A percentile compares a stretch with the other conserved stretches of the same genome.
phyloP scores from a whole-genome alignment of 257 asterid genomes.

The Euphrasia confusa region DNA sequence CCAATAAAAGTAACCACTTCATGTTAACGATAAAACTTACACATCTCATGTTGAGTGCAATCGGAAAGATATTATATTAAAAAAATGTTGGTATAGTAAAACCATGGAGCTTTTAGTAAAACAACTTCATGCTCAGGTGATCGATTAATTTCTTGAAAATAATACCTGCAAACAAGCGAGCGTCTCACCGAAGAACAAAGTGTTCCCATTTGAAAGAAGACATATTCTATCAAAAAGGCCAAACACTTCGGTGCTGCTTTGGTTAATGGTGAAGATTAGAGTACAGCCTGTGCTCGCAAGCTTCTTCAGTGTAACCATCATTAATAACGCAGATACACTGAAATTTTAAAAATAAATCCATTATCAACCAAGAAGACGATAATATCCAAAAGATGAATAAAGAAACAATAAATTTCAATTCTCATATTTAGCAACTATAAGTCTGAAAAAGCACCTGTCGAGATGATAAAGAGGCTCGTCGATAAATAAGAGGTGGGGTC shows the following conservation, averaged over 20 bases:
- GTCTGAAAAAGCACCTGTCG: slow-evolving; percentile 59
- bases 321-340: slow-evolving; percentile 94
- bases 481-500: slow-evolving; percentile 81
- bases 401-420: no score
- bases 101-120: no score
- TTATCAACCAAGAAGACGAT: no score
- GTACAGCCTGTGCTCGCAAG: slow-evolving; percentile 98
- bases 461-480: slow-evolving; percentile 99
- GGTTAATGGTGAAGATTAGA: slow-evolving; percentile 83
- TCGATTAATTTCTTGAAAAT: slow-evolving; percentile 17
- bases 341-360: not conserved
- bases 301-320: slow-evolving; percentile 98
- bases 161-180: slow-evolving; percentile 96
- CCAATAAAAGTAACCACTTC: no score
- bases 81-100: no score
- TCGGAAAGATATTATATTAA: no score
- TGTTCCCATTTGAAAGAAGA: slow-evolving; percentile 97
- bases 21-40: no score
- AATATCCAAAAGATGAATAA: no score
- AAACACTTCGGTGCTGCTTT: slow-evolving; percentile 99
- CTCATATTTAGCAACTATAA: not conserved
- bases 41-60: no score
- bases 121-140: not conserved
- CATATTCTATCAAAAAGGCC: slow-evolving; percentile 98
- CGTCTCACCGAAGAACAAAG: slow-evolving; percentile 97